Evolutionary conservation across 768 basidiomycete species (phyloP), one percentile per base, ranked within the genome.

Genomic region (Strobilomyces echinocephalus): DNA sequence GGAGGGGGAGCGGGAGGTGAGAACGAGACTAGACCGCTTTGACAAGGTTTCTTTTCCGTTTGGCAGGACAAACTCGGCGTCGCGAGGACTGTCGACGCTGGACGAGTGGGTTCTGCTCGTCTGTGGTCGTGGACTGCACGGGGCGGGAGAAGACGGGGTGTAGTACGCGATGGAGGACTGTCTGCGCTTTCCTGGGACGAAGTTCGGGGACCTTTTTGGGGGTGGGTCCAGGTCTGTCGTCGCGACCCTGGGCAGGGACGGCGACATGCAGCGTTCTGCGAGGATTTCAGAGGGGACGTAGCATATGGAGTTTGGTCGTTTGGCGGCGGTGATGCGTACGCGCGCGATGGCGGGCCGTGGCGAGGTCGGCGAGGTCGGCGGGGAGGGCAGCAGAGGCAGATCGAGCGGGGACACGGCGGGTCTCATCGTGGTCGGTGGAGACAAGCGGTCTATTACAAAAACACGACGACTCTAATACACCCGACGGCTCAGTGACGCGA

Each of bases 151-250:
- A 2, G 57, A 52, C 11, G 63, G 59, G 11, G 65, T 68, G 33
- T 63, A 67, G 39, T 69, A 69, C 10, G 63, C 28, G 45, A 69
- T 69, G 1, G 67, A 69, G 0, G 67, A 61, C 45, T 64, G 67
- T 49, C 67, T 55, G n/a, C 65, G 59, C 31, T 62, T 57, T 28
- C 11, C 1, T 11, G 46, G 43, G 41, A 43, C 40, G 4, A 15
- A 34, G n/a, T 30, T 47, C 12, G 45, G n/a, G 35, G 28, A 8
- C 16, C 35, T 28, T 4, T 49, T 50, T 28, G 46, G 8, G 10
- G 51, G 48, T 6, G 26, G 7, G 35, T 40, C 51, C 21, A 12
- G 31, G 30, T 56, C 35, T 5, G 45, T 11, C 38, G 18, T 39
- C 30, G 18, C 18, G 18, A 46, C 24, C 20, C n/a, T 44, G 39